phyloP scores from a whole-genome alignment of 192 early-diverging fungal genomes.

The Cladochytrium replicatum region DNA sequence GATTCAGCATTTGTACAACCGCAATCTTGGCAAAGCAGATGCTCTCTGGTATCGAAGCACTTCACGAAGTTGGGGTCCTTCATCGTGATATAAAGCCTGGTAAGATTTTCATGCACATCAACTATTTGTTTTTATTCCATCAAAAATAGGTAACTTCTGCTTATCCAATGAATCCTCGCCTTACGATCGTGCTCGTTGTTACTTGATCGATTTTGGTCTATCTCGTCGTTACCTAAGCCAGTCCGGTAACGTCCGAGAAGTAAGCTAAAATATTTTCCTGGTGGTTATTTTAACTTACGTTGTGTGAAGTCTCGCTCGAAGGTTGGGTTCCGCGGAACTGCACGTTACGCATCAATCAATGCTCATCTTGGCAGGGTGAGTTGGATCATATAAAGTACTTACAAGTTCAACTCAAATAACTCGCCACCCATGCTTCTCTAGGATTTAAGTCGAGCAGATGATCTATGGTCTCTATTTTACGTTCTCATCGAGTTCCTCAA shows the following conservation, averaged over 20 bases:
- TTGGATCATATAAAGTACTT: constrained; percentile 1
- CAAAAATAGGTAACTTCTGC: constrained; percentile 29
- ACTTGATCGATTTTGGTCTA: constrained; percentile 48
- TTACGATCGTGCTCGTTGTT: constrained; percentile 14
- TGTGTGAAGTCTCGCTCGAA: constrained; percentile 22
- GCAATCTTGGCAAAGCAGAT: constrained; percentile 37
- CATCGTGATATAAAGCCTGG: constrained; percentile 53
- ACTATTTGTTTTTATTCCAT: constrained; percentile 21
- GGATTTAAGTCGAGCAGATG: constrained; percentile 47
- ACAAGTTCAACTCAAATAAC: neutral
- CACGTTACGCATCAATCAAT: constrained; percentile 41
- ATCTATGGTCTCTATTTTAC: constrained; percentile 50
- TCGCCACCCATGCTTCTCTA: constrained; percentile 12
- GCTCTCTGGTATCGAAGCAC: constrained; percentile 32
- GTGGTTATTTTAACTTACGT: neutral
- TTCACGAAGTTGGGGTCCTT: constrained; percentile 38
- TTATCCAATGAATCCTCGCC: neutral
- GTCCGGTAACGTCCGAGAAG: constrained; percentile 25
- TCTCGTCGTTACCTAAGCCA: constrained; percentile 23
- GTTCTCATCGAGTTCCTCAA: constrained; percentile 38
- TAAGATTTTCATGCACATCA: constrained; percentile 2
- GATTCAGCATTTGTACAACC: constrained; percentile 31
- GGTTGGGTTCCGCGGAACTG: constrained; percentile 50
- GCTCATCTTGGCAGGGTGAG: constrained; percentile 28
- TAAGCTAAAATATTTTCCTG: too few relatives aligned